Evolutionary conservation across 305 asterid genomes (phyloP), one percentile per base, ranked within the genome.

Genomic region (Fraxinus sp.): DNA sequence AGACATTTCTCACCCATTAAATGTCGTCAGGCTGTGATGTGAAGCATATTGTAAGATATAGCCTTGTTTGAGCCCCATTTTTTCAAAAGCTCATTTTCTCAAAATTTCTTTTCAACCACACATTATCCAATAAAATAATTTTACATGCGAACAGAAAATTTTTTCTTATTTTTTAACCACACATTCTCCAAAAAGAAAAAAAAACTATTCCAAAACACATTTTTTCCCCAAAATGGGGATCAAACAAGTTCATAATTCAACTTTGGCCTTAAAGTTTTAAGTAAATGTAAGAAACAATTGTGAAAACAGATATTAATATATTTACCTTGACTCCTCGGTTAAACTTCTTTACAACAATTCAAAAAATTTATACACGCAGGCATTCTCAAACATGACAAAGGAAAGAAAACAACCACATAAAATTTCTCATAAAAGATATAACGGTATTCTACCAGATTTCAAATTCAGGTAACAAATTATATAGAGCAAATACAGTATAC

Each of bases 401-500:
- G 7, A 16, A 52, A 52, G 64, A 52, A 59, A 59, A 59, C 70
- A 20, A 59, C 70, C 30, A 59, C 13, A 59, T 59, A 62, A 6
- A 62, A 62, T 8, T 64, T 64, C 32, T 24, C 73, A n/a, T 55
- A 7, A 55, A 55, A 55, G 24, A 55, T 16, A 64, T 22, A 3
- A 64, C 32, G 0, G 32, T 3, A 79, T 28, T 71, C 30, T 7
- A 81, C 41, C 80, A 77, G 57, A 72, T 68, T 73, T 39, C n/a
- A 46, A 32, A 72, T 68, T 73, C 32, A 33, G 18, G 30, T 20
- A 18, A 41, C 20, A 22, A 71, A 81, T 77, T 66, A 77, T 73
- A 64, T 32, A 57, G 77, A 76, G 75, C 32, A 7, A 62, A 32
- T 46, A 39, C 20, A 79, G 74, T 68, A 30, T 86, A 89, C 92